phyloP scores from a whole-genome alignment of 2,329 filamentous ascomycete species.

The Fusarium miscanthi region DNA sequence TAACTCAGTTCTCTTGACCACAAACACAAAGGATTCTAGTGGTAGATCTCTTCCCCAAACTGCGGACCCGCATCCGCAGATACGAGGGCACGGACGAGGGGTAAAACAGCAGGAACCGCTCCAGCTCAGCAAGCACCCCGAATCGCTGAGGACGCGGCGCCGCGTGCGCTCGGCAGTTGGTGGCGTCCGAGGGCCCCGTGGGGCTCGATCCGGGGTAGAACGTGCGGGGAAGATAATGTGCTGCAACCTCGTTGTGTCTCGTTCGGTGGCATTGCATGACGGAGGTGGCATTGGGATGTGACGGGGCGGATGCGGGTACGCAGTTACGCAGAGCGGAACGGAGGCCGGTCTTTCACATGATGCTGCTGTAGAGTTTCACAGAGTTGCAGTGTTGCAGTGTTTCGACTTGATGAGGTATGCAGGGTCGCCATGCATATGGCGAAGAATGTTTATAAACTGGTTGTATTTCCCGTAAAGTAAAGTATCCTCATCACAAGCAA shows the following conservation, averaged over 20 bases:
- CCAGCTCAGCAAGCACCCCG: not conserved
- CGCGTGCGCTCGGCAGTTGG: conserved; percentile 28
- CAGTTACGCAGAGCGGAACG: conserved; percentile 8
- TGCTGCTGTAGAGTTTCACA: not conserved
- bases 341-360: conserved; percentile 4
- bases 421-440: not conserved
- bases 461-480: not conserved
- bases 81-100: conserved; percentile 1
- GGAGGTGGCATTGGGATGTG: not conserved
- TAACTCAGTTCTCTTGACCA: not conserved
- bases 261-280: not conserved
- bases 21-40: not conserved
- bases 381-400: not conserved
- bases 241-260: not conserved
- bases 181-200: not conserved
- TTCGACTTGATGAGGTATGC: not conserved
- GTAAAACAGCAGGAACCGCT: not conserved
- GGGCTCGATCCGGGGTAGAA: not conserved
- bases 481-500: not conserved
- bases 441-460: conserved; percentile 2
- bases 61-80: conserved; percentile 35
- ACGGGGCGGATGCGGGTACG: not conserved
- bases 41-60: not conserved
- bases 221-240: not conserved
- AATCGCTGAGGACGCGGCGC: conserved; percentile 3